Evolutionary conservation across 768 basidiomycete species (phyloP).

Genomic region (Cystobasidium tubakii): DNA sequence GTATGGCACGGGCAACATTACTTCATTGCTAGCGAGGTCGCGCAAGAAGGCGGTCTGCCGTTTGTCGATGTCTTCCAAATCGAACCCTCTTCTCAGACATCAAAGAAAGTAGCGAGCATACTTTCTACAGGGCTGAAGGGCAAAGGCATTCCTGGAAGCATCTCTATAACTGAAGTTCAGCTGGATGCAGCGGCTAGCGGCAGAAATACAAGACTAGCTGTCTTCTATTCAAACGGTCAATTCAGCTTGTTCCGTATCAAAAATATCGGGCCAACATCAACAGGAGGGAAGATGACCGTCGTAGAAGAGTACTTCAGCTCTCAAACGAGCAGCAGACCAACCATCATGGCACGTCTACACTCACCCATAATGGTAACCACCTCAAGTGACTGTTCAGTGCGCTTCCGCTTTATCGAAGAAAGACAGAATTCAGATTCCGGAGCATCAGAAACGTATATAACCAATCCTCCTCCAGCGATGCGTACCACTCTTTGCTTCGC

Average conservation of each 20-base stretch:
- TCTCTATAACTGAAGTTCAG: constrained; percentile 13
- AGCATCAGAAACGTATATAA: background rate
- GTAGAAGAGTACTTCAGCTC: constrained; percentile 24
- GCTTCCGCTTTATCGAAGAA: constrained; percentile 27
- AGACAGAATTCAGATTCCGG: background rate
- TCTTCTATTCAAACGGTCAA: constrained; percentile 33
- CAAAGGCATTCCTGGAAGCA: background rate
- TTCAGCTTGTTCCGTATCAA: constrained; percentile 22
- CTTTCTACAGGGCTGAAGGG: background rate
- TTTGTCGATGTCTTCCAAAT: background rate
- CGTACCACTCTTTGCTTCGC: constrained; percentile 22
- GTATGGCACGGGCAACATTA: constrained; percentile 16
- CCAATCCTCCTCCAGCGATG: constrained; percentile 3
- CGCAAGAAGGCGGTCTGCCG: background rate
- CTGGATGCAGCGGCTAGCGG: background rate
- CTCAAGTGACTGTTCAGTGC: constrained; percentile 17
- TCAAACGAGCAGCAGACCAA: background rate
- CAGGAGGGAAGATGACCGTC: background rate
- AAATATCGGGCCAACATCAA: background rate
- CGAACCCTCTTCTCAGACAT: background rate
- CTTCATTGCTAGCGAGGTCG: constrained; percentile 16
- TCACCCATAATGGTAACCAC: constrained; percentile 10
- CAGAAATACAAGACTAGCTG: background rate
- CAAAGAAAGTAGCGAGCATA: background rate
- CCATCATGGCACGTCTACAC: constrained; percentile 17